Evolutionary conservation across 352 stramenopile species (phyloP), one percentile per base, ranked within the genome.

Genomic region (Phytophthora fragariaefolia): DNA sequence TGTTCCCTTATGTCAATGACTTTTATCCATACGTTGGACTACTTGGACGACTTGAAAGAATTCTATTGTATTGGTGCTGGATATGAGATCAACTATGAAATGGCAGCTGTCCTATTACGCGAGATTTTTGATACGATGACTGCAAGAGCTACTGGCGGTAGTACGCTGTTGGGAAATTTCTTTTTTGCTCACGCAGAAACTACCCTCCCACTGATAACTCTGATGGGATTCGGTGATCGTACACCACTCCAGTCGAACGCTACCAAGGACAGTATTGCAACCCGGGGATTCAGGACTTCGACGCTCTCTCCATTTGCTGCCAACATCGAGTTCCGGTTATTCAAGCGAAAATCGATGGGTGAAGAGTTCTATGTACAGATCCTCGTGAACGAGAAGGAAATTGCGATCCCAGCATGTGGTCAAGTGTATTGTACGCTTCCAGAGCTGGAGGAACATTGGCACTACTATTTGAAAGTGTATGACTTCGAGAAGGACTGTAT

Each of bases 151-250:
- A 49, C 34, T 4, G 64, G 55, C 0, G 47, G 30, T 9, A 75
- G 18, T 7, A 26, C 27, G 0, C 46, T 76, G 7, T 42, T 52
- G 20, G 80, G 78, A 1, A 75, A 71, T 30, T 85, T 89, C 45
- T 75, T 69, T 53, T 87, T 89, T 28, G 78, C 78, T 0, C 80
- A 89, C 55, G 80, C 80, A 13, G 80, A 89, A 58, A 89, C 80
- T 6, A 78, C 76, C 13, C 63, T 89, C 5, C 80, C 80, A 1
- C 59, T 89, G 30, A 69, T 85, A 68, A 85, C 76, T 13, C 56
- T 89, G 23, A 51, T 89, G 36, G 80, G 80, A 3, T 73, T 83
- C 6, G 70, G 74, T 13, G 60, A 77, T 47, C 71, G 63, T 5
- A 62, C 71, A 3, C 52, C 51, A 34, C 57, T 86, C 5, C 13